These are phyloP conservation scores for Ophiocytium majus DNA, from an alignment of 352 stramenopile species.

Conservation along the genomic window DNA sequence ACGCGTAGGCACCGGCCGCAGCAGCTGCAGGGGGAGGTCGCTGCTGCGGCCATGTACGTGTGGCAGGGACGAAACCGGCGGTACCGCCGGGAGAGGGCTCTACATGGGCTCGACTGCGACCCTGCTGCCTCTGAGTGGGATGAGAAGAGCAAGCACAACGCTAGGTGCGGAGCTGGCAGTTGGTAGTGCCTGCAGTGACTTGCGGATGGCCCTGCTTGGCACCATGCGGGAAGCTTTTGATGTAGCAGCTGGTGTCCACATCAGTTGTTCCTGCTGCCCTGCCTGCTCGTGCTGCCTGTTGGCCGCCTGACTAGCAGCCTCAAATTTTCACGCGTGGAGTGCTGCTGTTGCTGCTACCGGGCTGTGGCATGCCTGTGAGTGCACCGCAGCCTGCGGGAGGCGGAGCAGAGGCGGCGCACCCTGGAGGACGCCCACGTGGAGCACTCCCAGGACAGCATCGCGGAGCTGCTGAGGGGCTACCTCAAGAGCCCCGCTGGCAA, in stretches of 20 bases:
- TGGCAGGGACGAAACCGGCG: slow-evolving; percentile 33
- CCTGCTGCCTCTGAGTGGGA: not conserved
- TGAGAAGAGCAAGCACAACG: slow-evolving; percentile 25
- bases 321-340: not conserved
- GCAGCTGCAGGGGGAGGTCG: no score
- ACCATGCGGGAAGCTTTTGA: no score
- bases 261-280: no score
- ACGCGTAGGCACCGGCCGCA: no score
- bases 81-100: not conserved
- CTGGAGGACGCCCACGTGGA: slow-evolving; percentile 26
- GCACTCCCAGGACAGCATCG: slow-evolving; percentile 17
- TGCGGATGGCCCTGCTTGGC: not conserved
- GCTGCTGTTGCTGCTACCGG: no score
- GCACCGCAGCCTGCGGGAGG: slow-evolving; percentile 15
- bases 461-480: slow-evolving; percentile 20
- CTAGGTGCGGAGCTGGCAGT: slow-evolving; percentile 10
- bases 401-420: slow-evolving; percentile 14
- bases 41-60: slow-evolving; percentile 33
- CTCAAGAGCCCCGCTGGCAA: slow-evolving; percentile 24
- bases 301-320: not conserved
- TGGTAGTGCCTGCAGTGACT: not conserved
- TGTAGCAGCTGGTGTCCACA: no score
- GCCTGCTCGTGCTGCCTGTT: no score
- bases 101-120: not conserved
- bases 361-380: not conserved